These are phyloP conservation scores for Sporothrix sp. DNA, from an alignment of 2,329 filamentous ascomycete genomes.

Conservation along the genomic window DNA sequence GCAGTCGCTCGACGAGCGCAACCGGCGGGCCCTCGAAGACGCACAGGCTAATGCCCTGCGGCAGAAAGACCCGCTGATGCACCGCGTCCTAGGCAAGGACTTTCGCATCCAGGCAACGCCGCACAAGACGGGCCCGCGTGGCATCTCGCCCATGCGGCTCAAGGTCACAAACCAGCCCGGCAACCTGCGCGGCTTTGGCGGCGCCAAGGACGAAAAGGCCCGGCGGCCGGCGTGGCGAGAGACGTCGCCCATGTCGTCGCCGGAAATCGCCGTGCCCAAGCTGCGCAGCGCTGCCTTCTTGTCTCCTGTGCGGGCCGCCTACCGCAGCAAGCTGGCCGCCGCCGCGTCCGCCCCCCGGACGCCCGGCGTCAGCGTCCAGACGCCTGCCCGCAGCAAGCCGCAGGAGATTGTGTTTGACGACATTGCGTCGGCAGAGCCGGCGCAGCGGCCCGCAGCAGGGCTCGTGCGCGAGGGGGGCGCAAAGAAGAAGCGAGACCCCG, in stretches of 20 bases:
- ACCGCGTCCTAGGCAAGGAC: conserved; percentile 89
- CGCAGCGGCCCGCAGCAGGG: not conserved
- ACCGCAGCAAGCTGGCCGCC: conserved; percentile 33
- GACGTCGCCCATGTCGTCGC: conserved; percentile 56
- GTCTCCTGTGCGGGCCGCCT: conserved; percentile 49
- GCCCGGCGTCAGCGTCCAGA: conserved; percentile 79
- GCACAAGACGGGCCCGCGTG: conserved; percentile 42
- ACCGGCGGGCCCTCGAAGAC: conserved; percentile 29
- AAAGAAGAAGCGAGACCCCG: conserved; percentile 26
- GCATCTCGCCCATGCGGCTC: conserved; percentile 38
- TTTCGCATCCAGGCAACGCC: conserved; percentile 92
- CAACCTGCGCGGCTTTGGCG: conserved; percentile 15
- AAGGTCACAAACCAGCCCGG: conserved; percentile 23
- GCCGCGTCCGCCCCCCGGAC: conserved; percentile 49
- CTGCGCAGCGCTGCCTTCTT: conserved; percentile 79
- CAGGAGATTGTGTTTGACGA: conserved; percentile 32
- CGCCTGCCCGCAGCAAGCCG: conserved; percentile 49
- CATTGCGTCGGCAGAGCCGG: conserved; percentile 3
- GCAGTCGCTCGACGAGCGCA: conserved; percentile 42
- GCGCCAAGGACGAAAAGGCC: conserved; percentile 16
- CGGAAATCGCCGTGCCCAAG: conserved; percentile 71
- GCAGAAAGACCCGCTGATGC: conserved; percentile 68
- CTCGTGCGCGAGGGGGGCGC: conserved; percentile 19
- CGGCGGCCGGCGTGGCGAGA: conserved; percentile 35
- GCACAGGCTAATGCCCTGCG: conserved; percentile 20